Evolutionary conservation across 2,329 filamentous ascomycete species (phyloP).

Genomic region (Emmonsiellopsis sp.): DNA sequence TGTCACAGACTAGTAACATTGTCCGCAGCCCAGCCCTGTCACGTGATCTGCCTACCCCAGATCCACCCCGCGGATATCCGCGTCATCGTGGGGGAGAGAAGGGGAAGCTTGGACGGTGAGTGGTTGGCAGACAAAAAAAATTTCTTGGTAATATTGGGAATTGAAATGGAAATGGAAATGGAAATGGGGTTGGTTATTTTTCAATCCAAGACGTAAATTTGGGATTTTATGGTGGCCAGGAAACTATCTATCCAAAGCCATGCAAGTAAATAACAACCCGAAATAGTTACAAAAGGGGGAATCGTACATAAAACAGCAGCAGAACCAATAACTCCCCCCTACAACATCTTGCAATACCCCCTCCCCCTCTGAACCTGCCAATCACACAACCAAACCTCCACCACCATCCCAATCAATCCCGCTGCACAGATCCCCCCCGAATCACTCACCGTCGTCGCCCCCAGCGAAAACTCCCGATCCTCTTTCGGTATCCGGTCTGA

Average conservation of each 20-base stretch:
- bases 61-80: too few relatives aligned
- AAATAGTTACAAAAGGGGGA: neutral
- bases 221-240: too few relatives aligned
- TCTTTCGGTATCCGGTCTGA: conserved; percentile 67
- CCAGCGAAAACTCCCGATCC: conserved; percentile 84
- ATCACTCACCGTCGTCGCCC: conserved; percentile 85
- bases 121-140: neutral
- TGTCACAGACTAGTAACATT: neutral
- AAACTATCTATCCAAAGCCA: neutral
- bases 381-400: conserved; percentile 73
- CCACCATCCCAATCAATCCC: conserved; percentile 69
- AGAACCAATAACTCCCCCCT: conserved; percentile 3
- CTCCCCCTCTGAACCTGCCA: conserved; percentile 78
- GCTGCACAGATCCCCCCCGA: conserved; percentile 84
- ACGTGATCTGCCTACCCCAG: too few relatives aligned
- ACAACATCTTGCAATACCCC: conserved; percentile 56
- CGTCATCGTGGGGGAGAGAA: too few relatives aligned
- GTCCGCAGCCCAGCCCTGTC: too few relatives aligned
- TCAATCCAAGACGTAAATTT: too few relatives aligned
- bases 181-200: neutral
- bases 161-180: neutral
- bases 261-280: neutral
- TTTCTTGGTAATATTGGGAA: neutral
- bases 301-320: neutral
- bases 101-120: too few relatives aligned